A percentile compares a stretch with the other conserved stretches of the same genome.
These are phyloP conservation scores for Nannizziopsis barbatae DNA, from an alignment of 2,329 filamentous ascomycete species.

Conservation along the genomic window DNA sequence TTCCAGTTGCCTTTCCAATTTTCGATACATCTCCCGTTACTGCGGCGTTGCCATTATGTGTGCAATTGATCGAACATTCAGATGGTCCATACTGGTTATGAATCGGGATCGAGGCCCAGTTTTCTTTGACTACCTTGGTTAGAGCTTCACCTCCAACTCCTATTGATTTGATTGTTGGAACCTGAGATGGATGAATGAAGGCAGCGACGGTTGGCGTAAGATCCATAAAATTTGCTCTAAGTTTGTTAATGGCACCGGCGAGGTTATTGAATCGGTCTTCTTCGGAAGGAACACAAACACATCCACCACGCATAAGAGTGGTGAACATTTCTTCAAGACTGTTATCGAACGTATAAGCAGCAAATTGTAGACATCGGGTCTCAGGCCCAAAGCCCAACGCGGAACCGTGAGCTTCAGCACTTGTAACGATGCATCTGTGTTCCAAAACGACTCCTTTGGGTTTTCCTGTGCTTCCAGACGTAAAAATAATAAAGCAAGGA, in stretches of 20 bases:
- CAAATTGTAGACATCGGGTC: conserved; percentile 31
- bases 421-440: conserved; percentile 39
- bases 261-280: conserved; percentile 37
- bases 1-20: conserved; percentile 15
- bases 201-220: conserved; percentile 47
- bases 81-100: conserved; percentile 18
- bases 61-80: conserved; percentile 16
- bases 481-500: conserved; percentile 69
- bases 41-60: conserved; percentile 13
- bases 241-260: conserved; percentile 35
- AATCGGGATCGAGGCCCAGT: conserved; percentile 14
- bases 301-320: conserved; percentile 30
- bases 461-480: conserved; percentile 70
- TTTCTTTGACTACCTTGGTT: conserved; percentile 20
- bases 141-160: conserved; percentile 29
- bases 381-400: conserved; percentile 32
- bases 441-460: conserved; percentile 76
- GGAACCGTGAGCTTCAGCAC: conserved; percentile 31
- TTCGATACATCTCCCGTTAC: conserved; percentile 12
- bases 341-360: conserved; percentile 37
- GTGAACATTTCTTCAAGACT: conserved; percentile 29
- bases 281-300: conserved; percentile 35
- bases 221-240: conserved; percentile 42
- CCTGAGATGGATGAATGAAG: conserved; percentile 28
- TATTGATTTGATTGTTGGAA: conserved; percentile 29